Evolutionary conservation across 2,329 filamentous ascomycete genomes (phyloP), one percentile per base, ranked within the genome.

Genomic region (Fusarium tricinctum): DNA sequence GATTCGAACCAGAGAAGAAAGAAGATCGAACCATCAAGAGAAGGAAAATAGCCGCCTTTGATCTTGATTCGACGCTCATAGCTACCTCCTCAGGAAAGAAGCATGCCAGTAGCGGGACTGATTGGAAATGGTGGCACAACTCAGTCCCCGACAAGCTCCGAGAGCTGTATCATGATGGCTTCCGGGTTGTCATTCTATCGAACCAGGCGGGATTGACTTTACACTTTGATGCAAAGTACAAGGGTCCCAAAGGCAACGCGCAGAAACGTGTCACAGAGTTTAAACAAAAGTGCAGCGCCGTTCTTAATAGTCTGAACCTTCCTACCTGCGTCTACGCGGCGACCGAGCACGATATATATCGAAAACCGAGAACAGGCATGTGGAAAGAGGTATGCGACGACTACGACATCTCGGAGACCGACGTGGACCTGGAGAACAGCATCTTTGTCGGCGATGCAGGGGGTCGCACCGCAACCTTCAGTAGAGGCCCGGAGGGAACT

Each of bases 51-150:
- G 91, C 90, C 0, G 90, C 89, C 0, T 93, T 93, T 70, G 91
- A 93, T 71, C 83, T 93, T 22, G 96, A 99, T 77, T 96, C 92
- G 9, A 99, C 96, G 1, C 81, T 99, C 33, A 93, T 99, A 65
- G 84, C 84, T 3, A 91, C 93, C 0, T 85, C 88, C 6, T 97
- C 94, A 0, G 94, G 94, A 9, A 96, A 93, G 79, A 91, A 87
- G 50, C 95, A 95, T 74, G 85, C 88, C 4, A 85, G 86, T 51
- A 87, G 89, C 68, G 87, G 89, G 0, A 82, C 84, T 6, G 95
- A 98, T 76, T 99, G 96, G 96, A 93, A 92, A 78, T 99, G 96
- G 96, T 98, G 94, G 93, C 83, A 97, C 77, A 72, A 80, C 15
- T 84, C 81, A 19, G 92, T 98, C 1, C 93, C 93, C 1, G 79